Evolutionary conservation across 2,329 filamentous ascomycete genomes (phyloP).

Genomic region (Ascochyta pisi): DNA sequence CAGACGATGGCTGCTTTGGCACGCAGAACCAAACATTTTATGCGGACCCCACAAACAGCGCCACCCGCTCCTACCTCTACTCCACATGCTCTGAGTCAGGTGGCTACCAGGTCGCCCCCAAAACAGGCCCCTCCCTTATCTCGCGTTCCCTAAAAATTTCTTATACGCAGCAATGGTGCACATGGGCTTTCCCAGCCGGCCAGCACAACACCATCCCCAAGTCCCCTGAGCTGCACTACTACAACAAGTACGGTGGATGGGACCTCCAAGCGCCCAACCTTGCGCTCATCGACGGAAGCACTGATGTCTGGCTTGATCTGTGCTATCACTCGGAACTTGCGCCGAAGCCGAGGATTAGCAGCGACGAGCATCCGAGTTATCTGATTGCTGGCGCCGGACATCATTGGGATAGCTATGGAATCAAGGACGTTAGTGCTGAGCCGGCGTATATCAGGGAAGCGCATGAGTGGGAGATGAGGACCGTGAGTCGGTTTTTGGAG

Average conservation of each 20-base stretch:
- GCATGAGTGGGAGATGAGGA: slow-evolving; percentile 59
- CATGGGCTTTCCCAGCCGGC: slow-evolving; percentile 60
- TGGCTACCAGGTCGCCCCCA: slow-evolving; percentile 57
- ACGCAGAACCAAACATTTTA: slow-evolving; percentile 54
- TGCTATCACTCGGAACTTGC: slow-evolving; percentile 59
- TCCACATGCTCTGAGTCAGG: slow-evolving; percentile 59
- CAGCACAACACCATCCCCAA: slow-evolving; percentile 54
- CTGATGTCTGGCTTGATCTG: slow-evolving; percentile 61
- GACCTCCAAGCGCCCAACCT: slow-evolving; percentile 56
- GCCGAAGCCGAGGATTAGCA: slow-evolving; percentile 43
- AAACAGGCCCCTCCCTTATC: slow-evolving; percentile 55
- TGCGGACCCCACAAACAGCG: slow-evolving; percentile 53
- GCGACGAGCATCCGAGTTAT: slow-evolving; percentile 57
- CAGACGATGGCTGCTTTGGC: slow-evolving; percentile 54
- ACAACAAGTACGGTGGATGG: slow-evolving; percentile 58
- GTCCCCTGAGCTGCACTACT: slow-evolving; percentile 51
- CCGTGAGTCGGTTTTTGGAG: slow-evolving; percentile 48
- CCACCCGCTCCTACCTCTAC: slow-evolving; percentile 58
- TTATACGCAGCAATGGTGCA: slow-evolving; percentile 64
- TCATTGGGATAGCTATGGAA: slow-evolving; percentile 58
- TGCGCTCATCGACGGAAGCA: slow-evolving; percentile 60
- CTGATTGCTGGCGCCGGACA: slow-evolving; percentile 61
- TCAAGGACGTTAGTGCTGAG: slow-evolving; percentile 53
- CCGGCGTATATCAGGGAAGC: slow-evolving; percentile 60
- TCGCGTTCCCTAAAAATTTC: slow-evolving; percentile 56